Evolutionary conservation across 2,329 filamentous ascomycete species (phyloP).

Genomic region (Ascosphaera aggregata): DNA sequence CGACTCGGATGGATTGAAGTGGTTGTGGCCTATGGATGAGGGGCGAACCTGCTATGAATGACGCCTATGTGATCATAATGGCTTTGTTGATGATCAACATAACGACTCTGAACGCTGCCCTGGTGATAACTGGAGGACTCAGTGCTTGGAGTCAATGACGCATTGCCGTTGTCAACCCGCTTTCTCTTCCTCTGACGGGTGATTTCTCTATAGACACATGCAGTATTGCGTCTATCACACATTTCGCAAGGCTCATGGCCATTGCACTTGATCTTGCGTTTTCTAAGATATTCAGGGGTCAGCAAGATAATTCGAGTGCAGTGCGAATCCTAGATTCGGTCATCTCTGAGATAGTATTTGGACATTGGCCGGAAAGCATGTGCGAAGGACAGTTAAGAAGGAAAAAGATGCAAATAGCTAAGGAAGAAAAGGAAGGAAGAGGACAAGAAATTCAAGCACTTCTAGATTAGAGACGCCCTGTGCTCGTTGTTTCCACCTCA

Average conservation of each 20-base stretch:
- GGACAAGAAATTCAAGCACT: too few species aligned
- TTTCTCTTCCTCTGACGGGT: not conserved
- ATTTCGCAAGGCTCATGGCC: not conserved
- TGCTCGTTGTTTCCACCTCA: too few species aligned
- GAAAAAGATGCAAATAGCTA: too few species aligned
- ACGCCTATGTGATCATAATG: not conserved
- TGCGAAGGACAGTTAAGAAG: too few species aligned
- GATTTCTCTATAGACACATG: not conserved
- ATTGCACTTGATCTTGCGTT: not conserved
- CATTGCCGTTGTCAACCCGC: not conserved
- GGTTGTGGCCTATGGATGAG: not conserved
- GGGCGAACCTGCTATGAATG: not conserved
- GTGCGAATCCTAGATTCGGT: not conserved
- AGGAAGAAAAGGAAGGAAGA: too few species aligned
- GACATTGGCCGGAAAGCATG: not conserved
- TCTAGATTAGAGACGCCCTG: too few species aligned
- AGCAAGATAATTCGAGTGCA: too few species aligned
- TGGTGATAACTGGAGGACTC: not conserved
- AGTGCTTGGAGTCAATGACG: not conserved
- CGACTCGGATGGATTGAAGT: too few species aligned
- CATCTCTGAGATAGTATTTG: not conserved
- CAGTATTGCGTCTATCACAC: not conserved
- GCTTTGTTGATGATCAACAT: not conserved
- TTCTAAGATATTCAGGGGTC: too few species aligned
- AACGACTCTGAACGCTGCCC: not conserved